A percentile compares a stretch with the other conserved stretches of the same genome.
Evolutionary conservation across 371 early-diverging fungal species (phyloP).

Genomic region (Zancudomyces culisetae): DNA sequence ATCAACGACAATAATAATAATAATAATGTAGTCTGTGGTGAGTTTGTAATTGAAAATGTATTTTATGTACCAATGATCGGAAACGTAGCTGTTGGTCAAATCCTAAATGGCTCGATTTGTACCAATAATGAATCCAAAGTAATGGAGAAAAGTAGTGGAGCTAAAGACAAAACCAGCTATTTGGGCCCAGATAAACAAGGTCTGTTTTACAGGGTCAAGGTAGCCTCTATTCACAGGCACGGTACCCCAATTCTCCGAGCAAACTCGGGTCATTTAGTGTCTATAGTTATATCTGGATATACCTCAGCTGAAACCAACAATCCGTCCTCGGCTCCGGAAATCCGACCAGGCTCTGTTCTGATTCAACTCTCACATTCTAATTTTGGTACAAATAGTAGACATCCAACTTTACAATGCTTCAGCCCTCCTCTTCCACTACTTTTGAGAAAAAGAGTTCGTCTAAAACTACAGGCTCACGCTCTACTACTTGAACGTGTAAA

Average conservation of each 20-base stretch:
- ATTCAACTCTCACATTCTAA: neutral
- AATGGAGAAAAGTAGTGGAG: neutral
- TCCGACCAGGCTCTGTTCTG: neutral
- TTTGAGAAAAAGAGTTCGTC: neutral
- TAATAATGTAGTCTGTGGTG: too few species aligned
- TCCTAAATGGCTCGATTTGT: neutral
- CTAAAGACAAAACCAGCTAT: neutral
- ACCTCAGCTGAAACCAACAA: neutral
- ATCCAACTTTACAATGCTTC: neutral
- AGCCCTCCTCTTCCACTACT: neutral
- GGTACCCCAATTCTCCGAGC: neutral
- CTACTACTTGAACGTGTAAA: neutral
- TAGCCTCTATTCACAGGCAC: constrained; percentile 3
- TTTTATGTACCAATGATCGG: constrained; percentile 3
- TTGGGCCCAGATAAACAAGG: constrained; percentile 4
- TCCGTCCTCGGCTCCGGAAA: neutral
- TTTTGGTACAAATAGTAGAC: neutral
- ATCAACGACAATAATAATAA: too few species aligned
- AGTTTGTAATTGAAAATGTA: constrained; percentile 4
- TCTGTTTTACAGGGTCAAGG: neutral
- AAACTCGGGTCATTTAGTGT: neutral
- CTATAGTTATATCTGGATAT: neutral
- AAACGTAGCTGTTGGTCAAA: neutral
- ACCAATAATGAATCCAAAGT: neutral
- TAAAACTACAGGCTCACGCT: neutral